Evolutionary conservation across 2,329 filamentous ascomycete species (phyloP), one percentile per base, ranked within the genome.

Genomic region (Penicillium sclerotigenum): DNA sequence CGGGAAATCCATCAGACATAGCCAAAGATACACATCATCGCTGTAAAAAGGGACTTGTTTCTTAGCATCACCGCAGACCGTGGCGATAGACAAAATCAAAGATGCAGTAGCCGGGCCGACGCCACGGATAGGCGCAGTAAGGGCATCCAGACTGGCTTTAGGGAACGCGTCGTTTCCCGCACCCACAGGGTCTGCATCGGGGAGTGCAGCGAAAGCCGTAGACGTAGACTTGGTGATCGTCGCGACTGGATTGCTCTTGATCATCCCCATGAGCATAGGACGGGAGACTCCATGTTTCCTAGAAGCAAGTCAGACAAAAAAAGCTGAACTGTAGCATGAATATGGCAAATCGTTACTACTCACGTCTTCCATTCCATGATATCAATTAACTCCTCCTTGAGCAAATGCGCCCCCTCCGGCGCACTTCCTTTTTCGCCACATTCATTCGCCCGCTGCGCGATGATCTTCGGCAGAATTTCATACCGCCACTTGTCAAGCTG

Each of bases 301-400:
- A 13, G 5, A 29, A n/a, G 3, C 18, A 18, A 22, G 43, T 34
- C 5, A 37, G 38, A n/a, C n/a, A n/a, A 34, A 3, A 31, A 41
- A 26, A 14, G 0, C 8, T 0, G 22, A n/a, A 14, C 7, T 13
- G 6, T 28, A 29, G 4, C 41, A 31, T 24, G 24, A 18, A 40
- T 42, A 22, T 38, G 16, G 13, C 10, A 48, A 20, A 26, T 41
- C 29, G 34, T 24, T 20, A 69, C 72, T 20, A 69, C 72, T 65
- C 62, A 78, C 76, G 75, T 65, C 59, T 78, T 78, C 76, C 76
- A 79, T 45, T 76, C 73, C 61, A 78, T 74, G 48, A 76, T 59
- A 47, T 59, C 65, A 46, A 73, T 62, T 34, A 77, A 43, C 16
- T 77, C 71, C 2, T 72, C 69, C 31, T 73, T 73, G 11, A 62